Conservation (phyloP, 192 early-diverging fungal species). For the Geranomyces michiganensis region DNA sequence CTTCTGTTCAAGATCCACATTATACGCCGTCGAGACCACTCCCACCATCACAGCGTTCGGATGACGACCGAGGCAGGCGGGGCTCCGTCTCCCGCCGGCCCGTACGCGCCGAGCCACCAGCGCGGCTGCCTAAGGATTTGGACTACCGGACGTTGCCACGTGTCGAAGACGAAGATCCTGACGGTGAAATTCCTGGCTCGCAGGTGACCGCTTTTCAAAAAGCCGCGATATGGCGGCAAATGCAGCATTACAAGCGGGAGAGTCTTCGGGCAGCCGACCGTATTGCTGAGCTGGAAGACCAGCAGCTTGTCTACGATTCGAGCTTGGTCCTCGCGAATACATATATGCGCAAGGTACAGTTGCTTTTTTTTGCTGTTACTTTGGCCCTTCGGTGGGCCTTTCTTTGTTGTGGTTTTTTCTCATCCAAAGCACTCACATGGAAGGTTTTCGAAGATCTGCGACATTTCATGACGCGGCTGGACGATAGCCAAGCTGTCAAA, state of each 20-base stretch:
- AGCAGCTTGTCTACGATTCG: constrained; percentile 14
- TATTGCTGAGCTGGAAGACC: constrained; percentile 20
- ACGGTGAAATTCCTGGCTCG: constrained; percentile 32
- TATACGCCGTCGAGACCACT: too few relatives aligned
- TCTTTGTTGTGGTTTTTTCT: background rate
- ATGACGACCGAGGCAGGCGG: too few relatives aligned
- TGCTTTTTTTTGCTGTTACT: background rate
- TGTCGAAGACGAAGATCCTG: constrained; percentile 13
- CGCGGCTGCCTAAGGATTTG: background rate
- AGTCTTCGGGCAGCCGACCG: constrained; percentile 15
- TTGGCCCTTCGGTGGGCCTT: background rate
- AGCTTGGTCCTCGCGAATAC: constrained; percentile 15
- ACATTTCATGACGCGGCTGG: constrained; percentile 11
- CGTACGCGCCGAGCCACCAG: background rate
- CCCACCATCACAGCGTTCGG: too few relatives aligned
- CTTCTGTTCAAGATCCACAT: too few relatives aligned
- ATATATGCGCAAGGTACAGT: constrained; percentile 22
- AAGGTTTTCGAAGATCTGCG: constrained; percentile 33
- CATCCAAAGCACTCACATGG: constrained; percentile 6
- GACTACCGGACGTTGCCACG: too few relatives aligned
- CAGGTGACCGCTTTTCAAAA: constrained; percentile 51
- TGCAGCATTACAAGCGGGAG: constrained; percentile 53
- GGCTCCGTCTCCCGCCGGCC: too few relatives aligned
- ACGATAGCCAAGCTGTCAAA: background rate
- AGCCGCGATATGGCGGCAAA: constrained; percentile 52